These are phyloP conservation scores for Septoria linicola DNA, from an alignment of 2,329 filamentous ascomycete species.

Conservation along the genomic window DNA sequence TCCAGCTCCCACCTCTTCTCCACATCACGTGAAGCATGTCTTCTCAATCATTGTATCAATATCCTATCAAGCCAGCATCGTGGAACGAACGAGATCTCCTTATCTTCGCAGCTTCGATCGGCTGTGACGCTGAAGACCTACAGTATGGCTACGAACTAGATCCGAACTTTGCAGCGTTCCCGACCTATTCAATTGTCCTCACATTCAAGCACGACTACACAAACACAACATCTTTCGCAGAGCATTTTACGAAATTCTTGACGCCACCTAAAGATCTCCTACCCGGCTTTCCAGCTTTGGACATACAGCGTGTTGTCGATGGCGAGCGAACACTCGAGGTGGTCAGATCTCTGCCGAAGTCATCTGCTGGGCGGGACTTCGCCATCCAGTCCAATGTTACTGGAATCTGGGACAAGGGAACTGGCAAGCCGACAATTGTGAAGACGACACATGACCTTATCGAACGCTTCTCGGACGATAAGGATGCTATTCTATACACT, in stretches of 20 bases:
- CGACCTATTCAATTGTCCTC: constrained; percentile 80
- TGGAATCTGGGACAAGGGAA: constrained; percentile 83
- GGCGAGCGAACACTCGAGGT: constrained; percentile 73
- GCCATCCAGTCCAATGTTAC: constrained; percentile 74
- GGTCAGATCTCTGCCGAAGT: constrained; percentile 69
- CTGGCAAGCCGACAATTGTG: constrained; percentile 73
- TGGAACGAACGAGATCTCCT: constrained; percentile 78
- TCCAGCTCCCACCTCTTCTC: neutral
- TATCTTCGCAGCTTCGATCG: constrained; percentile 87
- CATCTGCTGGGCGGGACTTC: constrained; percentile 68
- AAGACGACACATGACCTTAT: constrained; percentile 75
- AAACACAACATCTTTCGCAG: constrained; percentile 70
- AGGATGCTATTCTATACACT: constrained; percentile 36
- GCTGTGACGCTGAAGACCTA: constrained; percentile 76
- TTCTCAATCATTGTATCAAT: constrained; percentile 55
- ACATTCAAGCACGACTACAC: constrained; percentile 72
- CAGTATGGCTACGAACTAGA: constrained; percentile 92
- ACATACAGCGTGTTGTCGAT: constrained; percentile 71
- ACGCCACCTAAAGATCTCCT: constrained; percentile 50
- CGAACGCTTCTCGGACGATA: constrained; percentile 48
- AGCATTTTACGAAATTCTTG: constrained; percentile 71
- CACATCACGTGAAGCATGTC: constrained; percentile 7
- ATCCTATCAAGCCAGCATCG: constrained; percentile 69
- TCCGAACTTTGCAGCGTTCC: constrained; percentile 80
- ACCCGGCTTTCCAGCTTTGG: constrained; percentile 72